phyloP scores from a whole-genome alignment of 106 monocot genomes.

The Iris macrosiphon region DNA sequence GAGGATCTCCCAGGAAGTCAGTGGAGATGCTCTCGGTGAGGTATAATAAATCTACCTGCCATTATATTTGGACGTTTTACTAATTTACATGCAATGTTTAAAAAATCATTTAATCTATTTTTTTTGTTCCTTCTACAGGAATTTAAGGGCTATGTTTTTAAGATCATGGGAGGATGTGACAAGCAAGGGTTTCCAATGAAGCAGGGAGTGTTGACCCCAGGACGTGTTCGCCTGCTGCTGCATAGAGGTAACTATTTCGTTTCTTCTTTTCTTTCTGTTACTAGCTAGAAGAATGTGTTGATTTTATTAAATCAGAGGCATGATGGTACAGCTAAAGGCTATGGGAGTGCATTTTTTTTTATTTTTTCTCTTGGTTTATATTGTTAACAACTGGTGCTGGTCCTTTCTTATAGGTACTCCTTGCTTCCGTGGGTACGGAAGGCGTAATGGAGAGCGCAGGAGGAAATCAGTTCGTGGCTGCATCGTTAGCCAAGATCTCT shows the following conservation, averaged over 20 bases:
- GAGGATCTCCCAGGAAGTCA: constrained; percentile 67
- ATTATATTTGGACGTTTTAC: too few species aligned
- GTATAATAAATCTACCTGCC: constrained; percentile 8
- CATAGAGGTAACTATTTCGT: constrained; percentile 28
- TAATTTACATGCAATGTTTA: too few species aligned
- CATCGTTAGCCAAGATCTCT: constrained; percentile 9
- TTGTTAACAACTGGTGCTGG: too few species aligned
- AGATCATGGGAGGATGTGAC: constrained; percentile 73
- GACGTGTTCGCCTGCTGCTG: constrained; percentile 61
- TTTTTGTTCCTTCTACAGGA: constrained; percentile 18
- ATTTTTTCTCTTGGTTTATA: too few species aligned
- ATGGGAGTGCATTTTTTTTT: too few species aligned
- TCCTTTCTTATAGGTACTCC: constrained; percentile 9
- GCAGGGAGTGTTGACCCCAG: constrained; percentile 73
- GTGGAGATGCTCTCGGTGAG: constrained; percentile 65
- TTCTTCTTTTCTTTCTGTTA: background rate
- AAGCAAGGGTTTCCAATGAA: constrained; percentile 83
- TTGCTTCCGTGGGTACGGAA: constrained; percentile 10
- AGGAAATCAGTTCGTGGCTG: constrained; percentile 17
- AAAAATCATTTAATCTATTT: background rate
- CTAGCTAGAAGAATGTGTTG: too few species aligned
- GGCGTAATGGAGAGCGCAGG: constrained; percentile 12
- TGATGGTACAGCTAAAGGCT: too few species aligned
- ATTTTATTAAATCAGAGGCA: too few species aligned
- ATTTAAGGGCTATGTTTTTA: constrained; percentile 73